Conservation (phyloP, 805 yeast genomes). For the Wickerhamomyces sydowiorum region DNA sequence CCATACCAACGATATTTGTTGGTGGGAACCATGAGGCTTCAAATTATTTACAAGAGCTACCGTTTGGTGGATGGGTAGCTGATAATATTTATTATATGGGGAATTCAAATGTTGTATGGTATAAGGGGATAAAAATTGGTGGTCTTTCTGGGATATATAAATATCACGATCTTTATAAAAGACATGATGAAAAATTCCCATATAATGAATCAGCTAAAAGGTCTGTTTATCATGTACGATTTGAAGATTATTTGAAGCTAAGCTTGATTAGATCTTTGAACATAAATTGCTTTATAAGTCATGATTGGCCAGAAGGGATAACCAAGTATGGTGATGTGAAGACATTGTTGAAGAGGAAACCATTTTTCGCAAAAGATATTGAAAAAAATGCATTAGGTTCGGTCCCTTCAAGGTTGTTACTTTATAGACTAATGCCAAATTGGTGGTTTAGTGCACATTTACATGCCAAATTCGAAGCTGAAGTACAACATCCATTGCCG, state of each 20-base stretch:
- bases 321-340: constrained; percentile 56
- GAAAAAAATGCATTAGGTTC: constrained; percentile 60
- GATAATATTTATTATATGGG: constrained; percentile 85
- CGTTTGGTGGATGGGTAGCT: constrained; percentile 91
- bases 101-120: constrained; percentile 66
- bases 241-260: constrained; percentile 52
- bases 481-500: constrained; percentile 31
- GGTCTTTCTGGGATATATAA: constrained; percentile 86
- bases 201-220: constrained; percentile 40
- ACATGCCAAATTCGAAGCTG: constrained; percentile 69
- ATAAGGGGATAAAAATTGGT: constrained; percentile 67
- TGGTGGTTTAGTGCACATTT: constrained; percentile 90
- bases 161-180: constrained; percentile 36
- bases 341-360: constrained; percentile 50
- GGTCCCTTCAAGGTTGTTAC: constrained; percentile 52
- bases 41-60: constrained; percentile 63
- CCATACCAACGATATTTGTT: constrained; percentile 71
- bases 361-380: constrained; percentile 63
- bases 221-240: constrained; percentile 66
- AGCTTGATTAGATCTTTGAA: constrained; percentile 28
- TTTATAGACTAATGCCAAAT: constrained; percentile 51
- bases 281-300: constrained; percentile 63
- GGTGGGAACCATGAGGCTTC: constrained; percentile 98
- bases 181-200: constrained; percentile 42
- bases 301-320: constrained; percentile 93